Conservation (phyloP, 495 filamentous ascomycete genomes). For the Chlorociboria aeruginascens region DNA sequence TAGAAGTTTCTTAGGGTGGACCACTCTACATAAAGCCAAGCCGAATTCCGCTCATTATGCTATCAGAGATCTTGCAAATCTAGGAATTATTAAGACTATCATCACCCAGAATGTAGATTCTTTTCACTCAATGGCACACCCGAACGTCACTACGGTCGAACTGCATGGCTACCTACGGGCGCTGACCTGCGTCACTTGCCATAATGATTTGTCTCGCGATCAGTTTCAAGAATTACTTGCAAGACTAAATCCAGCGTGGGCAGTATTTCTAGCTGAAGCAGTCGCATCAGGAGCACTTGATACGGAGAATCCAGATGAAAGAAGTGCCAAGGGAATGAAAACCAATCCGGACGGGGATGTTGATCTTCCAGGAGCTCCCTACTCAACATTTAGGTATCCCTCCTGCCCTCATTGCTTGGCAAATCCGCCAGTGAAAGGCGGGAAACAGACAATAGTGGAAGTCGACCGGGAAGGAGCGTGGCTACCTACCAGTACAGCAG, state of each 20-base stretch:
- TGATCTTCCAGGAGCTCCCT: constrained; percentile 77
- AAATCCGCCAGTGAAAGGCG: constrained; percentile 46
- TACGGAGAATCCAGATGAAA: constrained; percentile 63
- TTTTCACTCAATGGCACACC: constrained; percentile 72
- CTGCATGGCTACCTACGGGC: constrained; percentile 82
- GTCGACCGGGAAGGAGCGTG: constrained; percentile 77
- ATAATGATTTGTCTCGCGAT: constrained; percentile 50
- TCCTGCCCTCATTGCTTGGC: constrained; percentile 72
- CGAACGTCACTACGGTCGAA: constrained; percentile 62
- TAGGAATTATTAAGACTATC: constrained; percentile 62
- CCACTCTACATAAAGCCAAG: constrained; percentile 57
- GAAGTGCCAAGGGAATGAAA: constrained; percentile 54
- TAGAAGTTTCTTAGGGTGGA: constrained; percentile 86
- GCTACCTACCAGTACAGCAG: constrained; percentile 53
- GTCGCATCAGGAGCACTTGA: constrained; percentile 60
- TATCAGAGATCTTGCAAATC: constrained; percentile 51
- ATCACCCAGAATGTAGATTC: constrained; percentile 97
- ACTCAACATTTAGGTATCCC: constrained; percentile 83
- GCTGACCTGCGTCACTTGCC: constrained; percentile 71
- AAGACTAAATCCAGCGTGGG: constrained; percentile 77
- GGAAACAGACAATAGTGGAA: constrained; percentile 43
- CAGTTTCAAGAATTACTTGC: constrained; percentile 68
- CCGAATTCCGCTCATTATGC: constrained; percentile 77
- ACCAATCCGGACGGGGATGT: constrained; percentile 93
- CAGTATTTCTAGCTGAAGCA: constrained; percentile 58